Evolutionary conservation across 805 yeast genomes (phyloP), one percentile per base, ranked within the genome.

Genomic region (Nakazawaea wickerhamii): DNA sequence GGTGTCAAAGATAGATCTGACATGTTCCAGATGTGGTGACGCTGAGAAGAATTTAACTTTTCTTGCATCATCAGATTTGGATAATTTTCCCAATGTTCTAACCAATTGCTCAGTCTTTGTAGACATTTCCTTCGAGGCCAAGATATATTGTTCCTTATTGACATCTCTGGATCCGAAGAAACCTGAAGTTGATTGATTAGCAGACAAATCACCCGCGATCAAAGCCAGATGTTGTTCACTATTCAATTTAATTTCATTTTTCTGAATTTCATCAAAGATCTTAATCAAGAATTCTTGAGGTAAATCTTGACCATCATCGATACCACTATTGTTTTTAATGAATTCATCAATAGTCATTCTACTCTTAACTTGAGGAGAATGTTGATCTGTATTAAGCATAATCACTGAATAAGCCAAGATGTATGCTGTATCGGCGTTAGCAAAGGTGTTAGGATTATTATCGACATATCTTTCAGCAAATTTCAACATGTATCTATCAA

Each of bases 221-320:
- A 90, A 67, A 0, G 95, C 96, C 34, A 93, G 89, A 54, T 88
- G 95, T 54, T 91, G 99, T 59, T 95, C 99, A 32, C 95, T 85
- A 45, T 84, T 83, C 44, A 93, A 68, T 54, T 88, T 90, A 57
- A 93, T 95, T 63, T 93, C 99, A 60, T 93, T 79, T 31, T 61
- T 64, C 38, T 73, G 81, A 53, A 93, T 93, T 53, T 93, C 97
- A 22, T 78, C 68, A 59, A 75, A 93, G 34, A 91, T 77, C 11
- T 72, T 72, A 30, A 72, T 70, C 55, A 93, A 69, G 49, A 79
- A 75, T 21, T 85, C 93, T 14, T 75, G 72, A 4, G 95, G 88
- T 31, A 93, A 67, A 59, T 87, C 91, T 38, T 80, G 77, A 10
- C 91, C 93, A 55, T 91, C 95, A 60, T 95, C 95, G 54, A 93